These are phyloP conservation scores for Hanseniaspora opuntiae DNA, from an alignment of 805 yeast species.

Conservation along the genomic window DNA sequence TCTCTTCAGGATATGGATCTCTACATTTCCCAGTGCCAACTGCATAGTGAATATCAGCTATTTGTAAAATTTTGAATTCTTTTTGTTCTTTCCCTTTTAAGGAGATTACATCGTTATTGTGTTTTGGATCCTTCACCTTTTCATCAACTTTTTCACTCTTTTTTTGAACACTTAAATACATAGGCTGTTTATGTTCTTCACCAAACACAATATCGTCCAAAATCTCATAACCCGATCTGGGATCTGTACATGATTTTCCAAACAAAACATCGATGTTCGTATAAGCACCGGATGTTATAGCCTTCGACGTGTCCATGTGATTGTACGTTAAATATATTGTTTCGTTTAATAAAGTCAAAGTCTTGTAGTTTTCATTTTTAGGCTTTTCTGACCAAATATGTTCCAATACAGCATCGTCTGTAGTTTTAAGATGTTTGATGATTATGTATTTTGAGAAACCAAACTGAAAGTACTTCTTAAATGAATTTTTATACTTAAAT, in stretches of 20 bases:
- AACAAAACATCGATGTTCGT: conserved; percentile 55
- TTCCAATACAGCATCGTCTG: conserved; percentile 2
- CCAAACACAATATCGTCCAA: conserved; percentile 20
- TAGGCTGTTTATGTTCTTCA: conserved; percentile 14
- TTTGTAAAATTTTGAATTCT: conserved; percentile 66
- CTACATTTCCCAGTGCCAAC: conserved; percentile 70
- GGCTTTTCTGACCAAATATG: not conserved
- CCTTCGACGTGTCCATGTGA: not conserved
- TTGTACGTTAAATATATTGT: not conserved
- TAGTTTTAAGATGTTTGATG: not conserved
- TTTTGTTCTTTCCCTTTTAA: conserved; percentile 32
- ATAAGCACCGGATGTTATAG: conserved; percentile 18
- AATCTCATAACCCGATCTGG: conserved; percentile 54
- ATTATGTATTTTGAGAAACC: not conserved
- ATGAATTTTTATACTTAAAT: conserved; percentile 4
- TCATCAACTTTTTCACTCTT: not conserved
- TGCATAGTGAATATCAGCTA: conserved; percentile 85
- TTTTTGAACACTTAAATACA: conserved; percentile 19
- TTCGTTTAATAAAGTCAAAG: not conserved
- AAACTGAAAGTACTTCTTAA: conserved; percentile 7
- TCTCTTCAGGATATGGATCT: conserved; percentile 48
- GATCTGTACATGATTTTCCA: conserved; percentile 63
- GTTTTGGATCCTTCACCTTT: conserved; percentile 11
- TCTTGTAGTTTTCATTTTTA: not conserved
- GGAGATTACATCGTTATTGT: conserved; percentile 16